phyloP scores from a whole-genome alignment of 2,329 filamentous ascomycete genomes.

The Exophiala xenobiotica region DNA sequence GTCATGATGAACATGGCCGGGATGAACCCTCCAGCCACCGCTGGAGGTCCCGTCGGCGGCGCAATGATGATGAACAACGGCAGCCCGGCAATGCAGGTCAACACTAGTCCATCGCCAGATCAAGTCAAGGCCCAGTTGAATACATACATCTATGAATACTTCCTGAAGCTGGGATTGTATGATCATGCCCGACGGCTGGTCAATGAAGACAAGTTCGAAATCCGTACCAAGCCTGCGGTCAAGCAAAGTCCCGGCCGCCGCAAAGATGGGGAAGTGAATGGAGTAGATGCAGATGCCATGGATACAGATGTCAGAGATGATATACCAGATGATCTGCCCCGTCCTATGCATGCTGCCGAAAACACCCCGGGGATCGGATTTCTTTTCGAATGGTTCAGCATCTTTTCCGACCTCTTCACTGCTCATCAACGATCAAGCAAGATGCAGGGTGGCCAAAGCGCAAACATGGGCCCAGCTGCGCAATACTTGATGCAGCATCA shows the following conservation, averaged over 20 bases:
- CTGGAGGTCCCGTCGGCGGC: slow-evolving; percentile 57
- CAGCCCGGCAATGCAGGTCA: slow-evolving; percentile 43
- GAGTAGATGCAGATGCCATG: slow-evolving; percentile 71
- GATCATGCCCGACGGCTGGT: slow-evolving; percentile 77
- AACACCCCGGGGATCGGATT: slow-evolving; percentile 66
- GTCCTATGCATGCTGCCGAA: slow-evolving; percentile 53
- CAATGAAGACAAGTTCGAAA: slow-evolving; percentile 58
- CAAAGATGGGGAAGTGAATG: slow-evolving; percentile 69
- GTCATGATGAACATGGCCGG: slow-evolving; percentile 54
- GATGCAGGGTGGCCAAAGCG: slow-evolving; percentile 46
- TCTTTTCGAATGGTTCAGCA: slow-evolving; percentile 93
- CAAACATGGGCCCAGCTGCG: slow-evolving; percentile 47
- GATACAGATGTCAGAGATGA: slow-evolving; percentile 82
- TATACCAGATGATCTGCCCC: slow-evolving; percentile 75
- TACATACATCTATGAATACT: slow-evolving; percentile 70
- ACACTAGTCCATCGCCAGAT: slow-evolving; percentile 34
- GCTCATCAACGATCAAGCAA: slow-evolving; percentile 72
- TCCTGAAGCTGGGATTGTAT: slow-evolving; percentile 79
- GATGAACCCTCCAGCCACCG: slow-evolving; percentile 51
- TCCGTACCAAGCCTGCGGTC: slow-evolving; percentile 56
- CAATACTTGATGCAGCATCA: slow-evolving; percentile 82
- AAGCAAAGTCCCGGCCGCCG: slow-evolving; percentile 70
- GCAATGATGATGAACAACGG: slow-evolving; percentile 53
- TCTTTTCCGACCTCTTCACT: slow-evolving; percentile 95
- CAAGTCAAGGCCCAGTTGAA: slow-evolving; percentile 51